Conservation (phyloP, 1,284 basidiomycete genomes). For the Testicularia cyperi region DNA sequence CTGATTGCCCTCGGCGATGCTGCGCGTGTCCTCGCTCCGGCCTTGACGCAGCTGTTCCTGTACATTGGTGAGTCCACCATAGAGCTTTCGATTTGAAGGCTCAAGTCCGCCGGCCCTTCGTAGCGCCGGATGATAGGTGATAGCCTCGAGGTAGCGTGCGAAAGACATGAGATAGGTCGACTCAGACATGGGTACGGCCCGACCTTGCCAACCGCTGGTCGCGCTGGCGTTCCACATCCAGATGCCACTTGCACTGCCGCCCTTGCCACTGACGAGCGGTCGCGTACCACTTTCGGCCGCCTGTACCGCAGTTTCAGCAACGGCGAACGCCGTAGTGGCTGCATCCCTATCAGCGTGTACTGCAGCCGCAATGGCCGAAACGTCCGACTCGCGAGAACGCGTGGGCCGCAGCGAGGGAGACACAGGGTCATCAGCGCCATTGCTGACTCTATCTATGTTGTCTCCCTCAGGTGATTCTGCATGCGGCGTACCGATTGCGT, state of each 20-base stretch:
- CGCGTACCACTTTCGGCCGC: conserved; percentile 27
- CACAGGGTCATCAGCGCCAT: background rate
- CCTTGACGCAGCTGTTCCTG: conserved; percentile 34
- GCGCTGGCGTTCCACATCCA: conserved; percentile 48
- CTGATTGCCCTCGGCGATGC: conserved; percentile 27
- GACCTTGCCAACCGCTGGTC: conserved; percentile 35
- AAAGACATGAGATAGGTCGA: conserved; percentile 52
- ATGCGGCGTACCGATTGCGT: background rate
- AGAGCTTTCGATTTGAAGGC: conserved; percentile 17
- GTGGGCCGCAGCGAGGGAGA: conserved; percentile 7
- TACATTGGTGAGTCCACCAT: conserved; percentile 22
- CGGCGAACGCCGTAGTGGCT: conserved; percentile 40
- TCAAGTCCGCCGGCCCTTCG: conserved; percentile 28
- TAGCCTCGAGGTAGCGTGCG: conserved; percentile 46
- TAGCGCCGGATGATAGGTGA: conserved; percentile 44
- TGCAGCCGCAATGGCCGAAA: conserved; percentile 38
- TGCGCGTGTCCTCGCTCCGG: conserved; percentile 25
- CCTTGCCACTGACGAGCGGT: conserved; percentile 18
- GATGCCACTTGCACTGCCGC: conserved; percentile 25
- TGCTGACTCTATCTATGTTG: too few relatives aligned
- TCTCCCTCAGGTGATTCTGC: too few relatives aligned
- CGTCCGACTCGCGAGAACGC: conserved; percentile 25
- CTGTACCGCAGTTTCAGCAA: conserved; percentile 42
- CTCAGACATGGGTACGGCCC: conserved; percentile 35
- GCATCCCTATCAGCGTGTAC: conserved; percentile 37